phyloP scores from a whole-genome alignment of 116 monocot species.

The Trichopus zeylanicus region DNA sequence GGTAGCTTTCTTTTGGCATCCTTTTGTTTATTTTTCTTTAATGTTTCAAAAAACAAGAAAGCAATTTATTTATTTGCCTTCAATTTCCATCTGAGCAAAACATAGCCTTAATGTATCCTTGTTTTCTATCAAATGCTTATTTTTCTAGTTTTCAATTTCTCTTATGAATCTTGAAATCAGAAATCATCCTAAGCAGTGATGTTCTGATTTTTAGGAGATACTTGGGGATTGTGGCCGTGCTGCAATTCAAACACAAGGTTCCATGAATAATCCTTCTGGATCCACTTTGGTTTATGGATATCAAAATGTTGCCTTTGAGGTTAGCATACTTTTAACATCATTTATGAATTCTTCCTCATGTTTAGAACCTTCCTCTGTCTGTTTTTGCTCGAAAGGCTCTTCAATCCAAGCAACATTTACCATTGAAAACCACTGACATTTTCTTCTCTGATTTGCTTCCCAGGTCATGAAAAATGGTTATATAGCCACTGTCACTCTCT shows the following conservation, averaged over 20 bases:
- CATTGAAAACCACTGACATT: neutral
- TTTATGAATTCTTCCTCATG: neutral
- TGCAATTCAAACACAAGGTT: conserved; percentile 92
- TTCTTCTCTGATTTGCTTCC: conserved; percentile 6
- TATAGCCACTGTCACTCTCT: conserved; percentile 87
- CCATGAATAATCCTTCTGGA: conserved; percentile 90
- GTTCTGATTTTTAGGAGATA: conserved; percentile 49
- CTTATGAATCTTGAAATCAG: neutral
- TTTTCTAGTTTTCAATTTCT: neutral
- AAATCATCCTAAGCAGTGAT: neutral
- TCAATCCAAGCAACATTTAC: too few relatives aligned
- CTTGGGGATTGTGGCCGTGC: conserved; percentile 94
- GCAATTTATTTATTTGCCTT: neutral
- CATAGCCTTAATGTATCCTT: neutral
- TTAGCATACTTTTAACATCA: neutral
- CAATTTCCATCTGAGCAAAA: neutral
- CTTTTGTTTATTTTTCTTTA: neutral
- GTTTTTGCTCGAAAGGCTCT: too few relatives aligned
- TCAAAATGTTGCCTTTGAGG: conserved; percentile 97
- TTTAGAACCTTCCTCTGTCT: neutral
- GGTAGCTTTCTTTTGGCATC: too few relatives aligned
- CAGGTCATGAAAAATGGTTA: conserved; percentile 97
- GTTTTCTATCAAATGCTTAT: neutral
- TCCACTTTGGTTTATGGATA: conserved; percentile 98
- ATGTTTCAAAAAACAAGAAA: neutral